Evolutionary conservation across 352 stramenopile genomes (phyloP).

Genomic region (Globisporangium paddicum): DNA sequence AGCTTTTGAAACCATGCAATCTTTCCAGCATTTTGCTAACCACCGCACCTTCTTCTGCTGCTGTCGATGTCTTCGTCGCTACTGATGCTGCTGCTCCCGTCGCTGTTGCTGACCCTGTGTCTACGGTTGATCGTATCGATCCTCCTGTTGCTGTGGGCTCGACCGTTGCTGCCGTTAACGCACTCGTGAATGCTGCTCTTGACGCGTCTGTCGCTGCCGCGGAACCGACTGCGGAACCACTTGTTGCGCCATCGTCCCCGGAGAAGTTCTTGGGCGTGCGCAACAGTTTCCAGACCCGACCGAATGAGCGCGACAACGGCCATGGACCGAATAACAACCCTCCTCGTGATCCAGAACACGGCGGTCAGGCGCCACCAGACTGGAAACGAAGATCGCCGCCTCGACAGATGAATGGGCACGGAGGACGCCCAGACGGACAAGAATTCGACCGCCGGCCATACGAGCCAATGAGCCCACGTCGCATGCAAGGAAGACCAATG

Average conservation of each 20-base stretch:
- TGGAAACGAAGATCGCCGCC: constrained; percentile 7
- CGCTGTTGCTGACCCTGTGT: neutral
- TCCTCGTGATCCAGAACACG: neutral
- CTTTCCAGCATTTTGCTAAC: no score
- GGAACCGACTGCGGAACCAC: constrained; percentile 14
- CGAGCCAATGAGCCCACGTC: neutral
- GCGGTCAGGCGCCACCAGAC: neutral
- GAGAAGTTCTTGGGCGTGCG: constrained; percentile 29
- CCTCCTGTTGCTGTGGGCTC: constrained; percentile 4
- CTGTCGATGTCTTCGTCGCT: constrained; percentile 14
- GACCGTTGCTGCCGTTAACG: constrained; percentile 11
- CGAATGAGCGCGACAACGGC: constrained; percentile 1
- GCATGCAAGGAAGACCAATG: neutral
- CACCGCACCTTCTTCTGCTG: constrained; percentile 26
- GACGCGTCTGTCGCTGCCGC: neutral
- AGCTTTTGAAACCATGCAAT: constrained; percentile 7
- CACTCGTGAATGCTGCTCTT: constrained; percentile 3
- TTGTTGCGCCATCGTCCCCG: constrained; percentile 14
- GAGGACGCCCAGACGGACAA: neutral
- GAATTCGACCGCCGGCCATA: neutral
- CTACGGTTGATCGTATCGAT: constrained; percentile 5
- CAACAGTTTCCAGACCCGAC: constrained; percentile 7
- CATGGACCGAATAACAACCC: constrained; percentile 1
- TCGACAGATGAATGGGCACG: neutral
- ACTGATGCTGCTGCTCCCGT: constrained; percentile 6